Base-by-base conservation (phyloP, 2,329 filamentous ascomycete species). In the Botryosphaeria dothidea region DNA sequence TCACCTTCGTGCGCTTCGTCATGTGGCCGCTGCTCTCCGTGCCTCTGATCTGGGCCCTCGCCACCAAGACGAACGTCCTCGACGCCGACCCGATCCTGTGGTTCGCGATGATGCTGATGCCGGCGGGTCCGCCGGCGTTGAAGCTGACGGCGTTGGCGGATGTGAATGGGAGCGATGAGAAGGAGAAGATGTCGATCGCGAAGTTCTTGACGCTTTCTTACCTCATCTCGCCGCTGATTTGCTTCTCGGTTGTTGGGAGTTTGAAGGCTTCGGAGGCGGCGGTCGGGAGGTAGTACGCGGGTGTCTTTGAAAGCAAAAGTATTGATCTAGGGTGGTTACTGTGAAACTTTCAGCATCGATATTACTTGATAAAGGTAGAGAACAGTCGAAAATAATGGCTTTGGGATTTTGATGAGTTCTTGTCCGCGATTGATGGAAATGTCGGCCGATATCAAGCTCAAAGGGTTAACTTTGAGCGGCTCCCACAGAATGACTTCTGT, bases 101-200 rank as follows among this genome's bases (percentile, higher is more conserved):
- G 87, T 90, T 90, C 70, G 80, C 77, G 3, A 82, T 87, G 82
- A 87, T 87, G 85, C 70, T 87, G 29, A 86, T 86, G 82, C 84
- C 85, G 0, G 79, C 81, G 0, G 84, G 85, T 0, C 85, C 84
- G 21, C 83, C 84, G 1, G 83, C 84, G 0, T 79, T 86, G 80
- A 83, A 84, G 31, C 75, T 84, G 52, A 81, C 81, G 5, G 82
- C 82, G 0, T 71, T 86, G 25, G 82, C 83, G 3, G 83, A 86
- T 64, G 76, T 85, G 1, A 78, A 79, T 25, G 79, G 79, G 4
- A 75, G 75, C n/a, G 77, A 78, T 13, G 78, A 82, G 52, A 68
- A 71, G 34, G 79, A 84, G 71, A 85, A 84, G 74, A 82, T 84
- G 79, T 79, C 77, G 13, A 83, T 86, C 69, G 82, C 83, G 0